These are phyloP conservation scores for Nepenthes alata DNA, from an alignment of 179 eudicot species.

Conservation along the genomic window DNA sequence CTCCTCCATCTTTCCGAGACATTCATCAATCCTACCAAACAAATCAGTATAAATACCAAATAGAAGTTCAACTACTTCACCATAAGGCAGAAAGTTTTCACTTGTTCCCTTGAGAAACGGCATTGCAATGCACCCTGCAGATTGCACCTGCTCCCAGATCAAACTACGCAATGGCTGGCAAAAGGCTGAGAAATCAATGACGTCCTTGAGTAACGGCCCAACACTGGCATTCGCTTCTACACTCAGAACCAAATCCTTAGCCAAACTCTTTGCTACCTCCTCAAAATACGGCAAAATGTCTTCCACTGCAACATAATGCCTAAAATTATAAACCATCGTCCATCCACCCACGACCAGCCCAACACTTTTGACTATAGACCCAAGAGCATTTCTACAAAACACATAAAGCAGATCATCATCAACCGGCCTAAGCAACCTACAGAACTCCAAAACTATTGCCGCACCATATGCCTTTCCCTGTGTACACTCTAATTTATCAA, in stretches of 20 bases:
- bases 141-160: slow-evolving; percentile 8
- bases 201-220: slow-evolving; percentile 30
- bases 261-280: slow-evolving; percentile 40
- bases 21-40: slow-evolving; percentile 24
- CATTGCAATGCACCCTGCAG: slow-evolving; percentile 4
- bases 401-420: slow-evolving; percentile 35
- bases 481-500: slow-evolving; percentile 8
- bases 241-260: slow-evolving; percentile 16
- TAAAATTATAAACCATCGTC: not conserved
- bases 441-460: slow-evolving; percentile 50
- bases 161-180: slow-evolving; percentile 25
- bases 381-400: slow-evolving; percentile 55
- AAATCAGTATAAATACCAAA: slow-evolving; percentile 26
- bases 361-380: slow-evolving; percentile 31
- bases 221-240: slow-evolving; percentile 6
- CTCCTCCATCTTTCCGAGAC: slow-evolving; percentile 41
- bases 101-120: slow-evolving; percentile 4
- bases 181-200: slow-evolving; percentile 50
- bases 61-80: slow-evolving; percentile 27
- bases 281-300: slow-evolving; percentile 46
- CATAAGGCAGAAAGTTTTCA: slow-evolving; percentile 8
- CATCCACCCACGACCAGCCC: slow-evolving; percentile 7
- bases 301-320: slow-evolving; percentile 11
- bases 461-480: slow-evolving; percentile 22
- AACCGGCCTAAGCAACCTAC: slow-evolving; percentile 36